Base-by-base conservation (phyloP, 805 yeast species). In the Scheffersomyces ergatensis region DNA sequence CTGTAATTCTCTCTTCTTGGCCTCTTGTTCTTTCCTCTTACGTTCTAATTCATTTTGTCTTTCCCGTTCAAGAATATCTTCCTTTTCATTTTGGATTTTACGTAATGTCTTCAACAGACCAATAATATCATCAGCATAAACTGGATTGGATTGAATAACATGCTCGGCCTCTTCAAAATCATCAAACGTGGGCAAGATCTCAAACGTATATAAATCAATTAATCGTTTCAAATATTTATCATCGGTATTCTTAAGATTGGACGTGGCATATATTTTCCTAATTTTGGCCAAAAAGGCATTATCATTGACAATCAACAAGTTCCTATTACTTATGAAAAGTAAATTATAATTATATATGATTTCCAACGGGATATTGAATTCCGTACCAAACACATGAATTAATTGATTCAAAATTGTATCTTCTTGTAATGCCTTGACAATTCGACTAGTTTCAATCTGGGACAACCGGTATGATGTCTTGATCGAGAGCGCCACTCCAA, bases 141-240 rank as follows among this genome's bases (percentile, higher is more conserved):
- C 9, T 4, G 46, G 45, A 37, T 57, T 58, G n/a, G 50, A 49
- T n/a, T 49, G 47, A n/a, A 63, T 53, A 8, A 67, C 47, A 23
- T 21, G 40, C 29, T 37, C 47, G 2, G 75, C 67, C 21, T 59
- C 56, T 5, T 49, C 50, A 33, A 55, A 58, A 24, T 55, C 47
- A 27, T 61, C 60, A 14, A 53, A 43, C 11, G 55, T 56, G 1
- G 72, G 67, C 34, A 66, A 55, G 2, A 69, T 57, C 42, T 67
- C 64, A 45, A 59, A 64, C 14, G 63, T 60, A 40, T 58, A 60
- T 43, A 67, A 51, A 21, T 69, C 67, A 7, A 58, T 37, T 32
- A 66, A 47, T 35, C 61, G 54, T 18, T 46, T 47, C 31, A 53
- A 42, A 39, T 50, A 54, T 16, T 48, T 52, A 8, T 50, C 51